Conservation (phyloP, 2,329 filamentous ascomycete species). For the Ophiostoma australiae region DNA sequence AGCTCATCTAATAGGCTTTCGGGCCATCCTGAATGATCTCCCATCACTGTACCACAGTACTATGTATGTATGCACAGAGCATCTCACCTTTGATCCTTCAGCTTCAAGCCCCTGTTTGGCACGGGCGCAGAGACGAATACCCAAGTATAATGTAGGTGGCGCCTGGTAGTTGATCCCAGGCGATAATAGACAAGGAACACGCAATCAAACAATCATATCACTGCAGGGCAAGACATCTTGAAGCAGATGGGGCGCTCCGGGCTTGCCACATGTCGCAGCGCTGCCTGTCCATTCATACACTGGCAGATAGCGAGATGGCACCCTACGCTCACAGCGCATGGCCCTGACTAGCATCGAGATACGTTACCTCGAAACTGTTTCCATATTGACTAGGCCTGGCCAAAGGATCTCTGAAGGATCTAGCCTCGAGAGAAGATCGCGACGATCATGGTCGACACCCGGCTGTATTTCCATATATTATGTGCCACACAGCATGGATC, state of each 20-base stretch:
- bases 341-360: neutral
- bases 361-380: neutral
- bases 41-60: no score
- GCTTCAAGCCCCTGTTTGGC: neutral
- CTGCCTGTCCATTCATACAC: neutral
- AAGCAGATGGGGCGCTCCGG: neutral
- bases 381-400: neutral
- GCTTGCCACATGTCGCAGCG: neutral
- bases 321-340: neutral
- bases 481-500: neutral
- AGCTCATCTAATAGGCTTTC: no score
- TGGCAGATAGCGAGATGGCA: neutral
- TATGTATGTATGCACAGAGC: no score
- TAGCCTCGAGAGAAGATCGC: neutral
- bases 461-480: neutral
- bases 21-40: neutral
- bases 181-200: neutral
- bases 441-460: neutral
- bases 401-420: slow-evolving; percentile 2
- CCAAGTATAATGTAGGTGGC: neutral
- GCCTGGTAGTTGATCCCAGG: neutral
- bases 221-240: slow-evolving; percentile 3
- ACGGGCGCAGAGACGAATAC: neutral
- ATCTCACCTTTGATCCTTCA: neutral
- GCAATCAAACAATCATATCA: neutral